A percentile compares a stretch with the other conserved stretches of the same genome.
Evolutionary conservation across 306 rosid species (phyloP).

Genomic region (Vigna nakashimae): DNA sequence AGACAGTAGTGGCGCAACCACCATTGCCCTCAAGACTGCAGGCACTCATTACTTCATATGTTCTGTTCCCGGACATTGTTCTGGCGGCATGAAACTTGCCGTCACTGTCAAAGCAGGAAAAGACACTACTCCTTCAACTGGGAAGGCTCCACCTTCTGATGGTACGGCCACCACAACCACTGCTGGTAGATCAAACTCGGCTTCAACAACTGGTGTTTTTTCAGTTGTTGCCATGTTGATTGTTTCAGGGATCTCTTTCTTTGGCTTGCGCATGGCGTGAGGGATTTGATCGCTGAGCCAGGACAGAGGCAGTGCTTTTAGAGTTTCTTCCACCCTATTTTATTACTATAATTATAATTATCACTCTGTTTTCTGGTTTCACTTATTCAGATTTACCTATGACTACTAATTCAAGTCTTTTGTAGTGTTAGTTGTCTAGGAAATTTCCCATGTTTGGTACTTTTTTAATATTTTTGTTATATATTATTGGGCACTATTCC

Average conservation of each 20-base stretch:
- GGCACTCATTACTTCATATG: slow-evolving; percentile 89
- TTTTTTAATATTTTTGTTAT: slow-evolving; percentile 6
- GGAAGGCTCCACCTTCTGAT: slow-evolving; percentile 42
- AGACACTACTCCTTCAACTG: slow-evolving; percentile 47
- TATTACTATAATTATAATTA: neutral
- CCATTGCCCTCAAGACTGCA: slow-evolving; percentile 66
- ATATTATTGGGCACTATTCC: neutral
- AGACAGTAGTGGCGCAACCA: slow-evolving; percentile 78
- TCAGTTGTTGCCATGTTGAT: slow-evolving; percentile 43
- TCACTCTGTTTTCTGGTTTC: slow-evolving; percentile 14
- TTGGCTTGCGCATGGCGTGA: slow-evolving; percentile 41
- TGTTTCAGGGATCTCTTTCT: slow-evolving; percentile 46
- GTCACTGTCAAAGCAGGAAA: slow-evolving; percentile 61
- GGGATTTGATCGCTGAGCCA: slow-evolving; percentile 39
- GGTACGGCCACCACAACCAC: slow-evolving; percentile 53
- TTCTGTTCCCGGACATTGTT: slow-evolving; percentile 65
- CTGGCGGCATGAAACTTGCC: slow-evolving; percentile 86
- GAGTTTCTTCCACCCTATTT: slow-evolving; percentile 23
- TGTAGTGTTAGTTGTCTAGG: slow-evolving; percentile 25
- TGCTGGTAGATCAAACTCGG: slow-evolving; percentile 34
- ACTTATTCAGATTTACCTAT: slow-evolving; percentile 19
- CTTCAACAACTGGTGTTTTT: slow-evolving; percentile 50
- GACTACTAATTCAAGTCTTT: slow-evolving; percentile 24
- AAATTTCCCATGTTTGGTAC: neutral
- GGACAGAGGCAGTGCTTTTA: slow-evolving; percentile 92